phyloP scores from a whole-genome alignment of 805 yeast genomes.

The Brettanomyces sp. region DNA sequence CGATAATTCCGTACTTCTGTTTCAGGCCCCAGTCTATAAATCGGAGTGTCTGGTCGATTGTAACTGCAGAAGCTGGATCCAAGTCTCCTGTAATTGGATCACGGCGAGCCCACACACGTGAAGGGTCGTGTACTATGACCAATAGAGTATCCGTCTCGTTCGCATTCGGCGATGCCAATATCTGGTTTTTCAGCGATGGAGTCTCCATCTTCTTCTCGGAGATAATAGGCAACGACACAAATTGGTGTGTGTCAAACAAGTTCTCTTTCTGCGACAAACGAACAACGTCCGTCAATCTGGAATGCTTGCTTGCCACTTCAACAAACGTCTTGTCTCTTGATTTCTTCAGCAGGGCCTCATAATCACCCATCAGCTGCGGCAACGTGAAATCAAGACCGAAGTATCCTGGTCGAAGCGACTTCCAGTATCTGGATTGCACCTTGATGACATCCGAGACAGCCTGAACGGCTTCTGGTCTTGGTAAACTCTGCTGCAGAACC shows the following conservation, averaged over 20 bases:
- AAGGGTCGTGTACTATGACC: conserved; percentile 79
- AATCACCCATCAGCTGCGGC: conserved; percentile 22
- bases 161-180: conserved; percentile 63
- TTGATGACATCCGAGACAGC: conserved; percentile 74
- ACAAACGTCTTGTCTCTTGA: conserved; percentile 30
- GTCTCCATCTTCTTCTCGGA: conserved; percentile 33
- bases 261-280: conserved; percentile 60
- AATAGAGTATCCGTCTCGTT: conserved; percentile 56
- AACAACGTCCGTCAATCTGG: conserved; percentile 61
- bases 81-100: conserved; percentile 75
- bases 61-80: conserved; percentile 61
- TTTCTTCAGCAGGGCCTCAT: conserved; percentile 29
- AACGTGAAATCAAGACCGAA: conserved; percentile 24
- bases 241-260: conserved; percentile 43
- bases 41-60: conserved; percentile 64
- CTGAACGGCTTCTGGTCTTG: conserved; percentile 68
- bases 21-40: conserved; percentile 59
- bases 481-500: conserved; percentile 51
- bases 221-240: conserved; percentile 61
- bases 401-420: conserved; percentile 64
- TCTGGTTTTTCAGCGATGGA: conserved; percentile 48
- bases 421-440: conserved; percentile 82
- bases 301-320: conserved; percentile 31
- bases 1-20: conserved; percentile 68
- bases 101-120: conserved; percentile 82